Base-by-base conservation (phyloP, 257 asterid genomes). In the Jasminum sambac region DNA sequence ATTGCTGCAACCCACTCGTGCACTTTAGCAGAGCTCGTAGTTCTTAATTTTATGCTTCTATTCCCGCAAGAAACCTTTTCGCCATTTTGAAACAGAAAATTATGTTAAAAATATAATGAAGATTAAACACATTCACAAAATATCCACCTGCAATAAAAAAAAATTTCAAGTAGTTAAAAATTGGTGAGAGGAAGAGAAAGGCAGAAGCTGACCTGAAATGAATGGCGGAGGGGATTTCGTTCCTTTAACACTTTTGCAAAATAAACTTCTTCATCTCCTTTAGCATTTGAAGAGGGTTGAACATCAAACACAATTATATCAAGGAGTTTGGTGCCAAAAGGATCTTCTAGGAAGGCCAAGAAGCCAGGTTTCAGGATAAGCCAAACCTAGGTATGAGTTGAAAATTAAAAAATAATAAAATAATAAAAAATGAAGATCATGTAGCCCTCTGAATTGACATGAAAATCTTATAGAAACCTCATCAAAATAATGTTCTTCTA, bases 351-450 rank as follows among this genome's bases (percentile, higher is more conserved):
- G 75, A 93, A 84, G 67, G 96, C 97, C 84, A 93, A 76, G 91
- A 86, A 93, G 61, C 97, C 96, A 66, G 94, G 94, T 81, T 90
- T 93, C 74, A 90, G 79, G 64, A 93, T 91, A 67, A 90, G 92
- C 98, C 98, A 93, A 66, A 93, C 98, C 98, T 93, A 83, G 55
- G 83, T 46, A 72, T 70, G 75, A 72, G 64, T 59, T 19, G n/a
- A n/a, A n/a, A n/a, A n/a, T n/a, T n/a, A n/a, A n/a, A n/a, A n/a
- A n/a, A n/a, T n/a, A n/a, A n/a, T n/a, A n/a, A n/a, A n/a, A n/a
- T n/a, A n/a, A n/a, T n/a, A n/a, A n/a, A n/a, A n/a, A 78, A 70
- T 34, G 5, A 48, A 17, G 36, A 71, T 76, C 64, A 39, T 36
- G 26, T 73, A 42, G 64, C 12, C 12, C 34, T 48, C 66, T 19